phyloP scores from a whole-genome alignment of 1,139 yeast species.

The Geotrichum bryndzae region DNA sequence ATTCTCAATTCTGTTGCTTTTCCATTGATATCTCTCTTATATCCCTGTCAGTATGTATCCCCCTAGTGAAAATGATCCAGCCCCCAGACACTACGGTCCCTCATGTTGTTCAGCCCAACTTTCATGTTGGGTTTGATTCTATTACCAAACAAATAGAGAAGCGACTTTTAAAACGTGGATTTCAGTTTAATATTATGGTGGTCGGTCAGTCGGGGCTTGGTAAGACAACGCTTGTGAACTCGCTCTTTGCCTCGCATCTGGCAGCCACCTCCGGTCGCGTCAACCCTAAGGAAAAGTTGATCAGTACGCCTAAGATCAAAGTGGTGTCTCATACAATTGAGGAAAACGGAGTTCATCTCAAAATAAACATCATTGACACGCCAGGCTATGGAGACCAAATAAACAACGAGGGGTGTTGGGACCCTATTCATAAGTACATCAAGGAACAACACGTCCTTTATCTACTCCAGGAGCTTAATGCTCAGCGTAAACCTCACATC shows the following conservation, averaged over 20 bases:
- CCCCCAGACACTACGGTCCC: slow-evolving; percentile 8
- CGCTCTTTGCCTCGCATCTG: slow-evolving; percentile 79
- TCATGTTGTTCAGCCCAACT: slow-evolving; percentile 14
- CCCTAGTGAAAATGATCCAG: background rate
- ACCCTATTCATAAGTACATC: slow-evolving; percentile 88
- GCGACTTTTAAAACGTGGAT: slow-evolving; percentile 84
- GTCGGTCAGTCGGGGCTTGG: slow-evolving; percentile 94
- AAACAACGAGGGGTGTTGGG: slow-evolving; percentile 94
- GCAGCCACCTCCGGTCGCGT: slow-evolving; percentile 68
- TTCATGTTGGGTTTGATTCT: slow-evolving; percentile 91
- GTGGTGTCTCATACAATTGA: slow-evolving; percentile 60
- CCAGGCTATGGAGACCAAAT: slow-evolving; percentile 98
- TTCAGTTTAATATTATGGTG: slow-evolving; percentile 88
- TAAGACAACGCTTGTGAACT: slow-evolving; percentile 83
- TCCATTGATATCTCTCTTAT: background rate
- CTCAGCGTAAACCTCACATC: slow-evolving; percentile 80
- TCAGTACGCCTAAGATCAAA: slow-evolving; percentile 83
- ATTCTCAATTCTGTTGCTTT: background rate
- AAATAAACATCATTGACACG: slow-evolving; percentile 84
- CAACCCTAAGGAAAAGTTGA: slow-evolving; percentile 60
- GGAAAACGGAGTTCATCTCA: slow-evolving; percentile 83
- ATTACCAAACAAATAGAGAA: slow-evolving; percentile 94
- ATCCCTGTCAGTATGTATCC: too few species aligned
- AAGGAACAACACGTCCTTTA: slow-evolving; percentile 94
- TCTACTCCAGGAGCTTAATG: slow-evolving; percentile 91